Percentiles rank a stretch among this genome's conserved stretches.
Conservation (phyloP, 129 eudicot genomes). For the Helianthus tuberosus region DNA sequence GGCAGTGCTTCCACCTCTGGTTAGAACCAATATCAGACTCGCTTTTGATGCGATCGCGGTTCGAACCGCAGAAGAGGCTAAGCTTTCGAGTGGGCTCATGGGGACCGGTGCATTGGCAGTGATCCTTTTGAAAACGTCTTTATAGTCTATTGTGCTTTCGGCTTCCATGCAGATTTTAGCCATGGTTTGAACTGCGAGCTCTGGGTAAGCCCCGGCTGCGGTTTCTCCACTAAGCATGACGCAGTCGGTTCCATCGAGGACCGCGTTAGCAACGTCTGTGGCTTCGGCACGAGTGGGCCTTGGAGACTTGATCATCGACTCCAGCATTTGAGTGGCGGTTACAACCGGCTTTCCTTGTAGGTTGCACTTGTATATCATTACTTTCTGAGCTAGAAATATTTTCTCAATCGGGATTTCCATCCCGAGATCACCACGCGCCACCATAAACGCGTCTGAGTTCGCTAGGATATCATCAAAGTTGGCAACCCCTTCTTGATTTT, state of each 20-base stretch:
- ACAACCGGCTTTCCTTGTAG: constrained; percentile 79
- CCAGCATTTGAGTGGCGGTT: constrained; percentile 81
- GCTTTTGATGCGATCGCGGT: constrained; percentile 59
- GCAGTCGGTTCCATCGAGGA: constrained; percentile 75
- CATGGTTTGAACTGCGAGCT: constrained; percentile 71
- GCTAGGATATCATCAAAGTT: constrained; percentile 74
- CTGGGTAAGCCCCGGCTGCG: constrained; percentile 84
- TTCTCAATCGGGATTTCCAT: constrained; percentile 84
- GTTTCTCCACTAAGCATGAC: constrained; percentile 83
- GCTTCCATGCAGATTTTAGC: constrained; percentile 78
- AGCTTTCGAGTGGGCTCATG: constrained; percentile 74
- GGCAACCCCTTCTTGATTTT: constrained; percentile 84
- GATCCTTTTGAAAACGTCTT: constrained; percentile 62
- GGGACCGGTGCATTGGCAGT: constrained; percentile 65
- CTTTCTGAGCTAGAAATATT: constrained; percentile 75
- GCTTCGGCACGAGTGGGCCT: constrained; percentile 78
- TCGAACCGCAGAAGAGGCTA: constrained; percentile 69
- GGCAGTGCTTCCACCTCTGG: constrained; percentile 68
- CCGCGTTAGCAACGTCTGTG: constrained; percentile 73
- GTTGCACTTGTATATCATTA: constrained; percentile 72
- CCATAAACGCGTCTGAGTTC: constrained; percentile 81
- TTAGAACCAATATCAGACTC: constrained; percentile 47
- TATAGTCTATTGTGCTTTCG: constrained; percentile 59
- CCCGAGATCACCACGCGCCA: constrained; percentile 76
- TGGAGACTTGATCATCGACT: constrained; percentile 80